Base-by-base conservation (phyloP, 83 land plant genomes). In the Diphasiastrum complanatum region DNA sequence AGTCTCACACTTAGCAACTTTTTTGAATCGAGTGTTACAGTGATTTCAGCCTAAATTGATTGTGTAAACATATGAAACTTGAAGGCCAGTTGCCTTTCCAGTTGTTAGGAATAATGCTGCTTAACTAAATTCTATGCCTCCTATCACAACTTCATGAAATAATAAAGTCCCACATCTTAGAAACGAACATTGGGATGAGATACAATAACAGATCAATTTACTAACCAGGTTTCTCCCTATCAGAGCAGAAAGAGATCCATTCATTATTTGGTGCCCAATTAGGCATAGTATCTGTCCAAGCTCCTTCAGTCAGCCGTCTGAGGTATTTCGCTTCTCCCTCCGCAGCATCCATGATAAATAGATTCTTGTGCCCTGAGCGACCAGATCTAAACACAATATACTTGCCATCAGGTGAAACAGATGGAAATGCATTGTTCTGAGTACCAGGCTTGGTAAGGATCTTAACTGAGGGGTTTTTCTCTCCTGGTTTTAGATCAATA, bases 161-260 rank as follows among this genome's bases (percentile, higher is more conserved):
- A n/a, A n/a, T n/a, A n/a, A n/a, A n/a, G n/a, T n/a, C n/a, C n/a
- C n/a, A n/a, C n/a, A n/a, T n/a, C n/a, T n/a, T n/a, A n/a, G n/a
- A n/a, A n/a, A n/a, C n/a, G n/a, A n/a, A n/a, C n/a, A n/a, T n/a
- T n/a, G n/a, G n/a, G n/a, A n/a, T n/a, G n/a, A n/a, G n/a, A n/a
- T n/a, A n/a, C n/a, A n/a, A n/a, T n/a, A n/a, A n/a, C n/a, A n/a
- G n/a, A n/a, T n/a, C n/a, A n/a, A n/a, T n/a, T n/a, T n/a, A n/a
- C n/a, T n/a, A n/a, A 2, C 51, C 53, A 2, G 84, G 75, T 34
- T 77, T 66, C 40, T 86, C 80, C 45, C 82, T 59, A 70, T 76
- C 79, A 5, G 96, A 89, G 32, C 92, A 89, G 61, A 89, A 89
- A 0, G 85, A 91, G 50, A 89, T 89, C 71, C 90, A 70, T 18